Percentiles rank a stretch among this genome's conserved stretches.
Evolutionary conservation across 148 eudicot species (phyloP).

Genomic region (Oxyria digyna): DNA sequence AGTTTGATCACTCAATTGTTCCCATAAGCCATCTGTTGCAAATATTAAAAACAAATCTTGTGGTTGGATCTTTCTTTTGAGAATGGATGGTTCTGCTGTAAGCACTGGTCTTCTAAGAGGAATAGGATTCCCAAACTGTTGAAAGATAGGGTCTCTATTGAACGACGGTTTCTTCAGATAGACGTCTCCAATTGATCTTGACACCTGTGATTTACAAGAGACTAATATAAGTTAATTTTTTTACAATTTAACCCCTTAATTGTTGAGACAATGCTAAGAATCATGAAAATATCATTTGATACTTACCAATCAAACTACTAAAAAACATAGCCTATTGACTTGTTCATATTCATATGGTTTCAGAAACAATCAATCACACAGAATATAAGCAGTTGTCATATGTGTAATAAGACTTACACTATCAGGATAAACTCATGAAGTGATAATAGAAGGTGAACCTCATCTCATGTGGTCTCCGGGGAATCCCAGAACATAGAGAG

Average conservation of each 20-base stretch:
- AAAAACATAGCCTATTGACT: too few relatives aligned
- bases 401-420: not conserved
- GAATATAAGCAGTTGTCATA: not conserved
- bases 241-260: too few relatives aligned
- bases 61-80: conserved; percentile 27
- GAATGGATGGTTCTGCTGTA: conserved; percentile 46
- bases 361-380: not conserved
- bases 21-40: conserved; percentile 81
- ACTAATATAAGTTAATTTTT: too few relatives aligned
- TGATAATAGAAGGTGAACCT: not conserved
- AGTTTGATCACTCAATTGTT: conserved; percentile 43
- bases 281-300: too few relatives aligned
- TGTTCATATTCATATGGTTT: too few relatives aligned
- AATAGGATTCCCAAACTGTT: conserved; percentile 28
- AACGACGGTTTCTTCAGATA: conserved; percentile 51
- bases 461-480: conserved; percentile 6
- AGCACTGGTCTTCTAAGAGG: conserved; percentile 35
- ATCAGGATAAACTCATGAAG: not conserved
- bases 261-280: too few relatives aligned
- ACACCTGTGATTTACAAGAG: conserved; percentile 30
- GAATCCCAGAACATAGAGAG: conserved; percentile 4
- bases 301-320: too few relatives aligned
- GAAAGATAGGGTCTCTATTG: conserved; percentile 25
- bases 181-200: conserved; percentile 66
- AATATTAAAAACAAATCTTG: conserved; percentile 51